phyloP scores from a whole-genome alignment of 441 rosid species.

The Gossypium lobatum region DNA sequence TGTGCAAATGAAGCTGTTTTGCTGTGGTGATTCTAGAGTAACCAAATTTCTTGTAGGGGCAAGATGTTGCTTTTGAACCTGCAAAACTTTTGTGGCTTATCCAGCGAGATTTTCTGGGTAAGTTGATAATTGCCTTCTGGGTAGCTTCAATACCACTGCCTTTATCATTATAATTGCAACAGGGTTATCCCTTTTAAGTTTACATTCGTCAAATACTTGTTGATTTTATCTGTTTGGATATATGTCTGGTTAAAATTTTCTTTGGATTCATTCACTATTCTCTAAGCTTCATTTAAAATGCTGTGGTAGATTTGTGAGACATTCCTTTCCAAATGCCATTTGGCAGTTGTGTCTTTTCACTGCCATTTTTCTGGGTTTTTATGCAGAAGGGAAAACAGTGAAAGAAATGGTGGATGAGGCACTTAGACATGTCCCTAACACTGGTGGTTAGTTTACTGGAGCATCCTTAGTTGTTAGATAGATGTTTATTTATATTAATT shows the following conservation, averaged over 20 bases:
- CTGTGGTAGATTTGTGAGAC: slow-evolving; percentile 12
- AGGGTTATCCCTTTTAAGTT: neutral
- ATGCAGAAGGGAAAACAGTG: slow-evolving; percentile 89
- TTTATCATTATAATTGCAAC: neutral
- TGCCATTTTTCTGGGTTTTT: slow-evolving; percentile 23
- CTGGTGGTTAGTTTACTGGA: slow-evolving; percentile 52
- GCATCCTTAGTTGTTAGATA: neutral
- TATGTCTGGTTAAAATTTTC: neutral
- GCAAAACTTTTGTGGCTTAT: slow-evolving; percentile 98
- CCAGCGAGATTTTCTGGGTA: slow-evolving; percentile 98
- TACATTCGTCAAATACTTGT: neutral
- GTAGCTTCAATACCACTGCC: slow-evolving; percentile 2
- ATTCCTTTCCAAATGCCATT: slow-evolving; percentile 7
- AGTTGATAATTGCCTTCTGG: slow-evolving; percentile 25
- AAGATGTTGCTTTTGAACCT: slow-evolving; percentile 96
- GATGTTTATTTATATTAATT: slow-evolving; percentile 16
- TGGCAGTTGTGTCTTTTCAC: neutral
- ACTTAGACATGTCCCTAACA: slow-evolving; percentile 79
- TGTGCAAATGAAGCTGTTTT: slow-evolving; percentile 14
- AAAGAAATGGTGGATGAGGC: slow-evolving; percentile 97
- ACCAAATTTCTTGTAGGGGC: slow-evolving; percentile 54
- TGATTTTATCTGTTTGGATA: neutral
- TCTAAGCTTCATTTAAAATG: slow-evolving; percentile 8
- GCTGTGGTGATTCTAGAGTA: slow-evolving; percentile 18
- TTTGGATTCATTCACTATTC: neutral